These are phyloP conservation scores for Skeletonema tropicum DNA, from an alignment of 108 stramenopile species.

Conservation along the genomic window DNA sequence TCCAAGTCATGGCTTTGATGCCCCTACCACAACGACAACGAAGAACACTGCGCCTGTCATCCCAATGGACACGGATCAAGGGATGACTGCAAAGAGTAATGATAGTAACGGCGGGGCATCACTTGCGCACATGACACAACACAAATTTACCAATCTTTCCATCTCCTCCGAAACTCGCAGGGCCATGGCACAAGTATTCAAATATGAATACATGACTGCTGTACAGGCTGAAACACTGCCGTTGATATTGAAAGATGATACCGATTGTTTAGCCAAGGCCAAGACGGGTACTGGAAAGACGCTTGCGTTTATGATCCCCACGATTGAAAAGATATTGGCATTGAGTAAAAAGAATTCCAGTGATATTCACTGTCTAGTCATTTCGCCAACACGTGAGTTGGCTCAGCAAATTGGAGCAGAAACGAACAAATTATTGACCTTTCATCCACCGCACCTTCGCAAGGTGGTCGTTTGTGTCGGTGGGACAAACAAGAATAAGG, in stretches of 20 bases:
- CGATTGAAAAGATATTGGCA: slow-evolving; percentile 70
- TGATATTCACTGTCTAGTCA: slow-evolving; percentile 81
- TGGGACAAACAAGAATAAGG: slow-evolving; percentile 82
- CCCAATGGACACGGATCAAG: background rate
- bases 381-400: slow-evolving; percentile 92
- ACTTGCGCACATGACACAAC: slow-evolving; percentile 37
- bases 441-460: slow-evolving; percentile 61
- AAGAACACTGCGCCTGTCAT: background rate
- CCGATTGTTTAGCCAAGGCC: slow-evolving; percentile 65
- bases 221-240: slow-evolving; percentile 81
- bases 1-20: background rate
- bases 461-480: slow-evolving; percentile 76
- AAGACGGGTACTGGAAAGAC: slow-evolving; percentile 95
- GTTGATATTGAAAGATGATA: slow-evolving; percentile 38
- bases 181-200: slow-evolving; percentile 71
- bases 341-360: background rate
- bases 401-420: slow-evolving; percentile 86
- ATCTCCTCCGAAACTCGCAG: slow-evolving; percentile 39
- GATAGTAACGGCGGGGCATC: background rate
- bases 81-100: too few species aligned
- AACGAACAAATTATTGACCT: slow-evolving; percentile 63
- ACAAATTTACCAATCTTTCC: slow-evolving; percentile 50
- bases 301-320: slow-evolving; percentile 88
- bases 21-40: background rate
- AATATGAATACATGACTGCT: slow-evolving; percentile 79